A percentile compares a stretch with the other conserved stretches of the same genome.
These are phyloP conservation scores for Hondaea fermentalgiana DNA, from an alignment of 108 stramenopile species.

Conservation along the genomic window DNA sequence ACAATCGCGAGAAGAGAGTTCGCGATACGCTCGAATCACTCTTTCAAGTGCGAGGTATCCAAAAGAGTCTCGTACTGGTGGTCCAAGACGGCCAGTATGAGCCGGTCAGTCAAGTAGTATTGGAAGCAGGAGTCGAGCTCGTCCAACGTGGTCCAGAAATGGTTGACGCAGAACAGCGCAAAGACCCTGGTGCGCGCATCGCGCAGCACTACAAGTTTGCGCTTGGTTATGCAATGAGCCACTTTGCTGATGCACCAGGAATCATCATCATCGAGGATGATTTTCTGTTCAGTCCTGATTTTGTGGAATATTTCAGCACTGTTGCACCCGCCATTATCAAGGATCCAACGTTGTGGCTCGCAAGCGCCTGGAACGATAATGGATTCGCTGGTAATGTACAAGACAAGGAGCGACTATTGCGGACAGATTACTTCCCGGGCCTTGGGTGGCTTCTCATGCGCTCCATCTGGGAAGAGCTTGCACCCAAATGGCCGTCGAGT, in stretches of 20 bases:
- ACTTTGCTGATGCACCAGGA: conserved; percentile 12
- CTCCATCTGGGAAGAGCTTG: conserved; percentile 46
- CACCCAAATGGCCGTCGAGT: conserved; percentile 33
- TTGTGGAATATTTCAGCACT: conserved; percentile 36
- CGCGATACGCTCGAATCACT: conserved; percentile 28
- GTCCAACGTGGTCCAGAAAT: neutral
- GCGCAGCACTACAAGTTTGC: conserved; percentile 46
- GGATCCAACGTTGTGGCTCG: conserved; percentile 43
- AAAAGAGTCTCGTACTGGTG: conserved; percentile 19
- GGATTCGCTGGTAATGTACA: conserved; percentile 28
- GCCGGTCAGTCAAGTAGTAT: neutral
- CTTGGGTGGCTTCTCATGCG: conserved; percentile 53
- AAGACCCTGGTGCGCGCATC: conserved; percentile 28
- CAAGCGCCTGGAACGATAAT: conserved; percentile 57
- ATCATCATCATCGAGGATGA: conserved; percentile 57
- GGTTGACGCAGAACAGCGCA: neutral
- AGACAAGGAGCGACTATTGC: conserved; percentile 18
- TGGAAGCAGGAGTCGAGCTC: neutral
- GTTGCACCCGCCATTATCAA: conserved; percentile 33
- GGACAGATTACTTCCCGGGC: conserved; percentile 53
- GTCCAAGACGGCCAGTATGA: conserved; percentile 36
- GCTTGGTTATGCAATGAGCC: conserved; percentile 17
- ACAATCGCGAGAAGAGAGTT: conserved; percentile 29
- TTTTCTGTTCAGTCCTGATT: conserved; percentile 50
- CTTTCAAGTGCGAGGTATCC: neutral